Base-by-base conservation (phyloP, 1,284 basidiomycete species). In the Porodaedalea pini region DNA sequence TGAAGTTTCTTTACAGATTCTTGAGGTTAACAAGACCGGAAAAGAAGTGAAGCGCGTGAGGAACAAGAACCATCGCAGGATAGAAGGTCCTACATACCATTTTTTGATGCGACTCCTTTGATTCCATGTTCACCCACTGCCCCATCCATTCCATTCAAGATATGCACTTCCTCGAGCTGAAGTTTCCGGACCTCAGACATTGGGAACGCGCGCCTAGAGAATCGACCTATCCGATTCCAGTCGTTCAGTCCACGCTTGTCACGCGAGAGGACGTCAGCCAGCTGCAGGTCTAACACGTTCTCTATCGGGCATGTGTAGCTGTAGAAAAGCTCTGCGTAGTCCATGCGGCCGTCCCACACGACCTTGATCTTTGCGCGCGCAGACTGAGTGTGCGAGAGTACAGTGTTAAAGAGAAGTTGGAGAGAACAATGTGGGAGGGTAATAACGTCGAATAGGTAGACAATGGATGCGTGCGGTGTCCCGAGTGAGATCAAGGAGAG, bases 271-370 rank as follows among this genome's bases (percentile, higher is more conserved):
- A 74, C 64, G 57, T 75, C 73, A 2, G 66, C 75, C n/a, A 78
- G 65, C 56, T 78, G 77, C 37, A 78, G 67, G 54, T 78, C 76
- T 15, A 78, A 61, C 4, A 75, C 68, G 19, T 60, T 57, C 11
- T 67, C 65, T 27, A 77, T 64, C 0, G 44, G 25, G 7, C 73
- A 63, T 1, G 67, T 70, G 34, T 71, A 72, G 1, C 63, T 59
- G 10, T 64, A 57, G 2, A 36, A 62, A 1, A 78, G 66, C 61
- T 78, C 76, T 29, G 73, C 61, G 62, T 64, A 74, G 62, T 78
- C 76, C 65, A 73, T 71, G 0, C 75, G 69, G 15, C 75, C 77
- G 59, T 78, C 76, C 76, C 76, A 78, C 54, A 75, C 74, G 56
- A 78, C 59, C 64, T 78, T 78, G 27, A 68, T 65, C 41, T 75